These are phyloP conservation scores for Agrocybe praecox DNA, from an alignment of 768 basidiomycete species.

Conservation along the genomic window DNA sequence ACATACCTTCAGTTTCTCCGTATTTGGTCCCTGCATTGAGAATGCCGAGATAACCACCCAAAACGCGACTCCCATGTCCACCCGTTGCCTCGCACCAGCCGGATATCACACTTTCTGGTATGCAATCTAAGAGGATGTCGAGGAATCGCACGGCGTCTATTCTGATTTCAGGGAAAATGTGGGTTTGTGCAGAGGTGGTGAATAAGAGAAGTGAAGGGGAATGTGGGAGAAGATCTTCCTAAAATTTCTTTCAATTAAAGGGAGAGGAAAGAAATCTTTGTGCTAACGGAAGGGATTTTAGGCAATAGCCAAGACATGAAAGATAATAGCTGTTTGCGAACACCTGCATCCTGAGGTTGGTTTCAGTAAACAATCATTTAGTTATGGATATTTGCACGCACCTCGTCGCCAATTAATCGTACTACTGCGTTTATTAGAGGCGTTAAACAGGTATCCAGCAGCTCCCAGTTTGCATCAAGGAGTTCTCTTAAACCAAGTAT, in stretches of 20 bases:
- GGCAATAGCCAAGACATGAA: conserved; percentile 79
- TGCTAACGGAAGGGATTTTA: conserved; percentile 55
- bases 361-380: conserved; percentile 7
- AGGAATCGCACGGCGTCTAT: conserved; percentile 87
- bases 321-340: conserved; percentile 70
- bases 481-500: conserved; percentile 74
- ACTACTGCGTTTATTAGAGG: conserved; percentile 59
- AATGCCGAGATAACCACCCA: conserved; percentile 83
- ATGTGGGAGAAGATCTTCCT: conserved; percentile 79
- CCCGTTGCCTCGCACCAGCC: conserved; percentile 63
- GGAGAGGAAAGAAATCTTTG: background rate
- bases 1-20: conserved; percentile 55
- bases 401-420: conserved; percentile 85
- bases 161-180: conserved; percentile 94
- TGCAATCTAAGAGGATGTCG: conserved; percentile 68
- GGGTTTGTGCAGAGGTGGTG: conserved; percentile 87
- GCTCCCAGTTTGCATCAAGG: conserved; percentile 58
- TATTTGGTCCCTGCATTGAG: conserved; percentile 69
- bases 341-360: conserved; percentile 69
- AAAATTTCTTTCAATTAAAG: background rate
- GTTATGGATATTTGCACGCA: conserved; percentile 30
- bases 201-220: conserved; percentile 79
- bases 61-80: conserved; percentile 61
- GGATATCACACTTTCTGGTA: conserved; percentile 66
- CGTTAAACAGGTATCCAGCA: conserved; percentile 55